Percentiles rank a stretch among this genome's conserved stretches.
Evolutionary conservation across 768 basidiomycete species (phyloP).

Genomic region (Mycena leptocephala): DNA sequence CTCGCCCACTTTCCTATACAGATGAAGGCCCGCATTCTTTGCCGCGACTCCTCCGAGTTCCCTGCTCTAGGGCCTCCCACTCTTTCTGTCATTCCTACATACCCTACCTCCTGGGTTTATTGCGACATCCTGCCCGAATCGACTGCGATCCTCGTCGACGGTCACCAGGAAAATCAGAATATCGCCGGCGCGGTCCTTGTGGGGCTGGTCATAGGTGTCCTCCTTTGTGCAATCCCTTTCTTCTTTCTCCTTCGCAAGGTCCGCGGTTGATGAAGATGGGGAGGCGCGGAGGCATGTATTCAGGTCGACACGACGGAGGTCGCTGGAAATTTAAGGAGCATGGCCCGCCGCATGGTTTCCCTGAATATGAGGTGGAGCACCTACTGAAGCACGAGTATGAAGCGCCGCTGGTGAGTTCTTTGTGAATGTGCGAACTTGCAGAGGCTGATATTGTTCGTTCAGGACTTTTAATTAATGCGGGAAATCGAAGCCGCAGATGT

Average conservation of each 20-base stretch:
- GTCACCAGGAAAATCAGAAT: background rate
- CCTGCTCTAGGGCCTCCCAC: background rate
- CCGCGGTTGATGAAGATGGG: background rate
- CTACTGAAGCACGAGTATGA: constrained; percentile 11
- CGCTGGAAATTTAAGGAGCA: background rate
- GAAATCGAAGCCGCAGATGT: too few species aligned
- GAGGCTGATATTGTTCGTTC: background rate
- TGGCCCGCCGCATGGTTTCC: background rate
- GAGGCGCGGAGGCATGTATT: background rate
- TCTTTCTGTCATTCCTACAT: background rate
- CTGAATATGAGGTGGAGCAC: constrained; percentile 14
- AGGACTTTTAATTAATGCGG: background rate
- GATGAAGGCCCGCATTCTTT: constrained; percentile 27
- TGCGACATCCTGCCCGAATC: constrained; percentile 23
- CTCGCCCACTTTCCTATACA: too few species aligned
- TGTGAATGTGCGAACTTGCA: background rate
- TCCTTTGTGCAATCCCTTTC: constrained; percentile 22
- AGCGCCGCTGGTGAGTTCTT: background rate
- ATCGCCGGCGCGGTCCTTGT: constrained; percentile 7
- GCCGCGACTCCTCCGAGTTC: constrained; percentile 6
- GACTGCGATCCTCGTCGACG: too few species aligned
- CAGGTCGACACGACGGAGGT: background rate
- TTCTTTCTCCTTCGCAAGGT: constrained; percentile 19
- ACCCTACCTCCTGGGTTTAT: constrained; percentile 2
- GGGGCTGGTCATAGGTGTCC: background rate